Base-by-base conservation (phyloP, 2,329 filamentous ascomycete species). In the Stachybotrys elegans region DNA sequence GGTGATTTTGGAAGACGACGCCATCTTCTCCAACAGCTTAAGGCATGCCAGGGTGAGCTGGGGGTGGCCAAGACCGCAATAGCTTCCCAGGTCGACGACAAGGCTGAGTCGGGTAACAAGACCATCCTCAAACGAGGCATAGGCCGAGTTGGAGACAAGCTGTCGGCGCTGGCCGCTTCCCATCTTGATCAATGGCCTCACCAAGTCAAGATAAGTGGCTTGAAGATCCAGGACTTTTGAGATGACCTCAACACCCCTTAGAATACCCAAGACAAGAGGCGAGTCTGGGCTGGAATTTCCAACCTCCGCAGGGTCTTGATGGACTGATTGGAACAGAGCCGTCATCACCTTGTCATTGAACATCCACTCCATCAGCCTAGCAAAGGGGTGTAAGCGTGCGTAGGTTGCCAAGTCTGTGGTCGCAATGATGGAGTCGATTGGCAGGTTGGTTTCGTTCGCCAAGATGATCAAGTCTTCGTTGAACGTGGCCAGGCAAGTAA, bases 291-390 rank as follows among this genome's bases (percentile, higher is more conserved):
- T 71, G 11, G 88, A 80, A 53, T 79, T 82, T 48, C 86, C 81
- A 32, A 96, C 78, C 46, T 87, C 83, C 7, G 76, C 72, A 14
- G 84, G 69, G 52, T 92, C 81, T 60, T 94, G 85, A 53, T 92
- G 86, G 22, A 93, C 80, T 11, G 86, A 80, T 45, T 80, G 76
- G 63, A 96, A 92, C 2, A 98, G 68, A 13, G 84, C 80, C 51
- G 79, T 79, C 56, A 95, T 81, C 19, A 96, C 88, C 51, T 86
- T 88, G 57, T 94, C 88, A 59, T 95, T 96, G 65, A 95, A 95
- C 66, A 98, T 80, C 90, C 93, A 97, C 60, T 98, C 93, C 87
- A 97, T 96, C 14, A 95, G 84, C 47, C 94, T 82, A 4, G 88
- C 83, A 58, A 97, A 98, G 1, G 94, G 92, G 66, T 98, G 94